Evolutionary conservation across 192 early-diverging fungal species (phyloP).

Genomic region (Chytriomyces confervae): DNA sequence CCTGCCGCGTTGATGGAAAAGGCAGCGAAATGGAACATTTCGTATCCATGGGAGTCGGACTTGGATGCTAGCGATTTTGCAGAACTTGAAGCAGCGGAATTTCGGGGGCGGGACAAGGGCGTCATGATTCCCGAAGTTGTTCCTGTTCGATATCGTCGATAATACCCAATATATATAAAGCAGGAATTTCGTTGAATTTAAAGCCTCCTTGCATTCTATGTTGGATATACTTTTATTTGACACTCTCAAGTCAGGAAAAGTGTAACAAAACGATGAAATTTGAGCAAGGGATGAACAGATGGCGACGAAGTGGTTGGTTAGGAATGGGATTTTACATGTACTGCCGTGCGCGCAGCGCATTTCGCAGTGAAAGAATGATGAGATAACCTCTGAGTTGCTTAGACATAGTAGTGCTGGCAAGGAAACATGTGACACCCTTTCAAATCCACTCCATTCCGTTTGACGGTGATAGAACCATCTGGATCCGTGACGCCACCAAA

Average conservation of each 20-base stretch:
- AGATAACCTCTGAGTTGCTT: no score
- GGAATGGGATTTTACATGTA: no score
- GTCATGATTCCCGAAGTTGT: neutral
- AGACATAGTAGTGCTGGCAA: neutral
- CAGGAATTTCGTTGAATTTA: neutral
- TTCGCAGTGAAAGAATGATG: no score
- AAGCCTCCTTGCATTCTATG: neutral
- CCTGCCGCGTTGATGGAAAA: neutral
- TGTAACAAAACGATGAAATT: no score
- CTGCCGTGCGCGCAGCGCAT: no score
- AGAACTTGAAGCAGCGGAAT: neutral
- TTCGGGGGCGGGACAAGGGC: neutral
- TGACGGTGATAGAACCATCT: neutral
- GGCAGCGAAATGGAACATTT: neutral
- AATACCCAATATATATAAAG: no score
- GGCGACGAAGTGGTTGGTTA: no score
- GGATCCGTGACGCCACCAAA: neutral
- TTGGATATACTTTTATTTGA: no score
- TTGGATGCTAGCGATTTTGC: neutral
- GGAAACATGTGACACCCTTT: neutral
- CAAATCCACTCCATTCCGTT: neutral
- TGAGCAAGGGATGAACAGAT: no score
- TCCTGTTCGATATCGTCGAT: constrained; percentile 8
- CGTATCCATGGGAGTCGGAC: neutral
- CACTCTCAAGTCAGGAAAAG: no score